Evolutionary conservation across 495 filamentous ascomycete genomes (phyloP).

Genomic region (Aspergillus campestris): DNA sequence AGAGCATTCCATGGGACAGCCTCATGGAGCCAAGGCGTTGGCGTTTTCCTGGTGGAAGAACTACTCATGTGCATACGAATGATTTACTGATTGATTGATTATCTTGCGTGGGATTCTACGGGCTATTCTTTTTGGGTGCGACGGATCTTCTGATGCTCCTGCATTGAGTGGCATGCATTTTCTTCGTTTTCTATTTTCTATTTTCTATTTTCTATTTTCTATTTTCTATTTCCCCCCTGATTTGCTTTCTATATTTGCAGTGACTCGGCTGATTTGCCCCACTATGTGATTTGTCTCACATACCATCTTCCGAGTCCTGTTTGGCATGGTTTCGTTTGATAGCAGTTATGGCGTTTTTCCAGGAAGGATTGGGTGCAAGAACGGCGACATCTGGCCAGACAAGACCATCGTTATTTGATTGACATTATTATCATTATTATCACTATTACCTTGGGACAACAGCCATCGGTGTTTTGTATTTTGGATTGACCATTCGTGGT

Average conservation of each 20-base stretch:
- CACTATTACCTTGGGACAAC: no score
- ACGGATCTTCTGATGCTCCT: conserved; percentile 2
- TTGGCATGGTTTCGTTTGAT: no score
- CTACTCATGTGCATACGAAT: conserved; percentile 18
- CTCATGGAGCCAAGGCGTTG: conserved; percentile 7
- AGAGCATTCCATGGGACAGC: background rate
- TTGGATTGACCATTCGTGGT: no score
- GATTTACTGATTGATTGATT: conserved; percentile 1
- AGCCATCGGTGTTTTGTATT: no score
- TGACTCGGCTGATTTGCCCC: conserved; percentile 1
- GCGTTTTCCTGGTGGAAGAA: conserved; percentile 11
- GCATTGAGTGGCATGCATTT: conserved; percentile 8
- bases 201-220: conserved; percentile 2
- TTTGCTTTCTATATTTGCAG: conserved; percentile 6
- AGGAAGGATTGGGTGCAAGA: no score
- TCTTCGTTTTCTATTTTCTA: conserved; percentile 1
- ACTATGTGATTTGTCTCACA: background rate
- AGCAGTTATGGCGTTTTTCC: no score
- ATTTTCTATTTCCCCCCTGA: conserved; percentile 6
- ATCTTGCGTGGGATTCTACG: conserved; percentile 6
- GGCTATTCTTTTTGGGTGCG: conserved; percentile 6
- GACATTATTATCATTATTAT: no score
- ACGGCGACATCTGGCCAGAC: no score
- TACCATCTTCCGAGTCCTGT: no score
- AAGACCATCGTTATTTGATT: no score